A percentile compares a stretch with the other conserved stretches of the same genome.
These are phyloP conservation scores for Phylloporus rhodoxanthus DNA, from an alignment of 768 basidiomycete species.

Conservation along the genomic window DNA sequence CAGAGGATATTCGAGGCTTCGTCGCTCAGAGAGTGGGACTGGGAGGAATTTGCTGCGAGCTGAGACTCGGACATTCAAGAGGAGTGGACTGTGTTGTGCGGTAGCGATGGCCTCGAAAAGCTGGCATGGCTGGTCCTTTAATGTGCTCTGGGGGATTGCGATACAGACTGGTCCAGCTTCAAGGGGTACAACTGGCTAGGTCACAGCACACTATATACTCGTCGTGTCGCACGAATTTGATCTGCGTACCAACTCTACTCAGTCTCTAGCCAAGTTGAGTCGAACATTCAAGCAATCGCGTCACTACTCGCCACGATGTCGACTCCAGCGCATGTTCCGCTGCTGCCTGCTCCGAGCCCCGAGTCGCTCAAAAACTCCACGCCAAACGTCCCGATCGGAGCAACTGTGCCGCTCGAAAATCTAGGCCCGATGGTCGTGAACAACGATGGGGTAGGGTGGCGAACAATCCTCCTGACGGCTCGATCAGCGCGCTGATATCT, in stretches of 20 bases:
- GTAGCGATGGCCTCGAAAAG: neutral
- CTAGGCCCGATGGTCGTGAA: slow-evolving; percentile 68
- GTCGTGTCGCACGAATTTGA: no score
- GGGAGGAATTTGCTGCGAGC: neutral
- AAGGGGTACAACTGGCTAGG: neutral
- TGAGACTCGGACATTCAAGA: slow-evolving; percentile 9
- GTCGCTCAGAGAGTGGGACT: slow-evolving; percentile 5
- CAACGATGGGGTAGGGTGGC: slow-evolving; percentile 49
- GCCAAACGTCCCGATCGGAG: slow-evolving; percentile 10
- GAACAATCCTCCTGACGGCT: neutral
- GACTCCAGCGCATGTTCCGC: slow-evolving; percentile 2
- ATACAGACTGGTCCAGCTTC: slow-evolving; percentile 8
- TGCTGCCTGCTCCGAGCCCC: slow-evolving; percentile 6
- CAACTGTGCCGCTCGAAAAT: slow-evolving; percentile 39
- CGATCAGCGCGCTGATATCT: neutral
- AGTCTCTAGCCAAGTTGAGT: neutral
- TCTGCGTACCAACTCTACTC: neutral
- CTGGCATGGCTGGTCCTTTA: slow-evolving; percentile 8
- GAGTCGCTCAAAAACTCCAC: slow-evolving; percentile 7
- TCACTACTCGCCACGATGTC: slow-evolving; percentile 1
- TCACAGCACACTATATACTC: no score
- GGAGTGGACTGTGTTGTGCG: neutral
- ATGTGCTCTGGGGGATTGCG: slow-evolving; percentile 6
- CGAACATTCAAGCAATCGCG: neutral
- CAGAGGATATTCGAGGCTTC: slow-evolving; percentile 8